Evolutionary conservation across 305 asterid species (phyloP).

Genomic region (Fraxinus latifolia): DNA sequence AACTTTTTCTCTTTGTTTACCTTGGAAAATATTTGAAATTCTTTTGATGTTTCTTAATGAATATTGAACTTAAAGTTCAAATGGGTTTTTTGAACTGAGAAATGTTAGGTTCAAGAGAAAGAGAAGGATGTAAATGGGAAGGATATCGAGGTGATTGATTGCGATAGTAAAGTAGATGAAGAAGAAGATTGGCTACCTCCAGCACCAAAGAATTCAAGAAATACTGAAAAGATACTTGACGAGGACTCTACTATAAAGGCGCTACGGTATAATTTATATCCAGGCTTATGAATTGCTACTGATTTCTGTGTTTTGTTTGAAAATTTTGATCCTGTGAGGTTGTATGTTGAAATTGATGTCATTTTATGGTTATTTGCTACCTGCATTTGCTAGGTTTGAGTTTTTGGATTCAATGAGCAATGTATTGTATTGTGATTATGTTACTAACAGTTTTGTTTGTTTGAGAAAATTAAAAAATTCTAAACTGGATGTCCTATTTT

Average conservation of each 20-base stretch:
- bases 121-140: conserved; percentile 31
- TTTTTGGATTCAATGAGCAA: not conserved
- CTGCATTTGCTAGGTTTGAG: not conserved
- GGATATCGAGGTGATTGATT: conserved; percentile 33
- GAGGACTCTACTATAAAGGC: conserved; percentile 79
- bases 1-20: not conserved
- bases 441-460: too few relatives aligned
- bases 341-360: not conserved
- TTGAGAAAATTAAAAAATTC: not conserved
- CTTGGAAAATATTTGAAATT: conserved; percentile 1
- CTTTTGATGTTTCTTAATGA: not conserved
- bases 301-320: not conserved
- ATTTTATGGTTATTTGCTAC: not conserved
- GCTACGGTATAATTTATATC: conserved; percentile 48
- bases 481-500: not conserved
- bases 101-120: conserved; percentile 44
- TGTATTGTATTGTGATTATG: too few relatives aligned
- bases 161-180: conserved; percentile 53
- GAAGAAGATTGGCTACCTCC: conserved; percentile 92
- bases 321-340: not conserved
- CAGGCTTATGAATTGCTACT: not conserved
- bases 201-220: conserved; percentile 48
- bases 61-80: conserved; percentile 2
- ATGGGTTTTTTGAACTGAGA: conserved; percentile 16
- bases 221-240: conserved; percentile 17